Evolutionary conservation across 495 filamentous ascomycete species (phyloP), one percentile per base, ranked within the genome.

Genomic region (Emericellopsis terricola): DNA sequence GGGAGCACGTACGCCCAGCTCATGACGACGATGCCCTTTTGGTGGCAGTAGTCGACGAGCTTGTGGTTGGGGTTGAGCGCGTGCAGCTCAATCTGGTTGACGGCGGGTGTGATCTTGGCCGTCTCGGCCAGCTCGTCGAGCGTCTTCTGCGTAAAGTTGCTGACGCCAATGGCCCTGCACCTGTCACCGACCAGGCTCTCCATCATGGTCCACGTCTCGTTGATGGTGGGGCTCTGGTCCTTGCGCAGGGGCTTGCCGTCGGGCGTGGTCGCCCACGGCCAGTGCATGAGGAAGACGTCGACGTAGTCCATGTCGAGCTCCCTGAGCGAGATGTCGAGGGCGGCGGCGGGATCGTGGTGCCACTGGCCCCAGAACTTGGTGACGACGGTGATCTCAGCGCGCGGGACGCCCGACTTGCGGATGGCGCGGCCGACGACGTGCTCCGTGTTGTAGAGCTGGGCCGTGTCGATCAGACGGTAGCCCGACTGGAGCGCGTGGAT

Each of bases 41-140:
- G 52, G 40, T 68, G 65, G 34, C 76, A 69, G 50, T 66, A 76
- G 7, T 55, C 45, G 4, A 83, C 33, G 3, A 85, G 62, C 11
- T 52, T 47, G 3, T 55, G 51, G 48, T 72, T 84, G 6, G 23
- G 81, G 15, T 85, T 58, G 47, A 85, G 84, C 0, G 78, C 72
- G 46, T 85, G 76, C 44, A 66, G 81, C 49, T 87, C 78, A 34
- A 85, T 76, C 54, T 85, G 81, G 46, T 87, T 85, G 44, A 79
- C 64, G 2, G 60, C 66, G 0, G 80, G 81, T 2, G 57, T 46
- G 7, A 67, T 49, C 19, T 58, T 71, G n/a, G 76, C 76, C 0
- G 69, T 78, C 37, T 70, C 51, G 9, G 83, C 48, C 27, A 74
- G 66, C 3, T 60, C 61, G 39, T 78, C 64, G 8, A 87, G 53